phyloP scores from a whole-genome alignment of 2,329 filamentous ascomycete genomes.

The Pseudogymnoascus sp. region DNA sequence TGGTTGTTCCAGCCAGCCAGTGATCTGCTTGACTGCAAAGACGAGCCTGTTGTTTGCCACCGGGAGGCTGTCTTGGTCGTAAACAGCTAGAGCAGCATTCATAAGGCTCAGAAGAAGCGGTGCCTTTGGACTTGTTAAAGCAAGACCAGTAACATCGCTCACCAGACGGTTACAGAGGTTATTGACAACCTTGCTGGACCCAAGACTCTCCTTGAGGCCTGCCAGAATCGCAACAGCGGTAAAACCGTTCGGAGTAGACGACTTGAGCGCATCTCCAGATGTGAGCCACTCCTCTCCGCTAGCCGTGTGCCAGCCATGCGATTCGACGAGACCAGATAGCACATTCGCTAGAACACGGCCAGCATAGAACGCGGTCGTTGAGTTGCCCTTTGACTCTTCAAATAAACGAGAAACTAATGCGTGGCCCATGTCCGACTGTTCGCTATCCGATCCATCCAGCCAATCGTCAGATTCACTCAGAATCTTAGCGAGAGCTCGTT shows the following conservation, averaged over 20 bases:
- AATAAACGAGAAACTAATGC: slow-evolving; percentile 40
- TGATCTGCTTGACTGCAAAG: slow-evolving; percentile 73
- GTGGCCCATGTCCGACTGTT: slow-evolving; percentile 33
- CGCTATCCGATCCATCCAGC: slow-evolving; percentile 29
- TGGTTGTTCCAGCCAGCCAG: slow-evolving; percentile 57
- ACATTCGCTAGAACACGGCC: slow-evolving; percentile 45
- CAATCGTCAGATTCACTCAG: slow-evolving; percentile 39
- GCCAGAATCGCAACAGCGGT: slow-evolving; percentile 43
- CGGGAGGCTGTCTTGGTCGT: slow-evolving; percentile 44
- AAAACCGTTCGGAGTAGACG: slow-evolving; percentile 39
- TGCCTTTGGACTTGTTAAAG: slow-evolving; percentile 37
- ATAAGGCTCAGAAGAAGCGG: slow-evolving; percentile 46
- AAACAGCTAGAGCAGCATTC: slow-evolving; percentile 45
- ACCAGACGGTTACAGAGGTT: slow-evolving; percentile 53
- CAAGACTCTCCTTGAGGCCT: slow-evolving; percentile 45
- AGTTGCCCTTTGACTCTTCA: slow-evolving; percentile 35
- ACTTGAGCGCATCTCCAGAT: slow-evolving; percentile 40
- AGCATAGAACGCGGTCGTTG: slow-evolving; percentile 43
- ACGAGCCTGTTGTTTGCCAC: slow-evolving; percentile 48
- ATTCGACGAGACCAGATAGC: slow-evolving; percentile 39
- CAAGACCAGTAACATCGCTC: slow-evolving; percentile 50
- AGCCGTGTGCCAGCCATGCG: slow-evolving; percentile 37
- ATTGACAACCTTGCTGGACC: slow-evolving; percentile 40
- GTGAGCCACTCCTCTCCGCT: slow-evolving; percentile 42
- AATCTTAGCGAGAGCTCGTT: slow-evolving; percentile 9